Base-by-base conservation (phyloP, 2,329 filamentous ascomycete species). In the Cladosporium velox region DNA sequence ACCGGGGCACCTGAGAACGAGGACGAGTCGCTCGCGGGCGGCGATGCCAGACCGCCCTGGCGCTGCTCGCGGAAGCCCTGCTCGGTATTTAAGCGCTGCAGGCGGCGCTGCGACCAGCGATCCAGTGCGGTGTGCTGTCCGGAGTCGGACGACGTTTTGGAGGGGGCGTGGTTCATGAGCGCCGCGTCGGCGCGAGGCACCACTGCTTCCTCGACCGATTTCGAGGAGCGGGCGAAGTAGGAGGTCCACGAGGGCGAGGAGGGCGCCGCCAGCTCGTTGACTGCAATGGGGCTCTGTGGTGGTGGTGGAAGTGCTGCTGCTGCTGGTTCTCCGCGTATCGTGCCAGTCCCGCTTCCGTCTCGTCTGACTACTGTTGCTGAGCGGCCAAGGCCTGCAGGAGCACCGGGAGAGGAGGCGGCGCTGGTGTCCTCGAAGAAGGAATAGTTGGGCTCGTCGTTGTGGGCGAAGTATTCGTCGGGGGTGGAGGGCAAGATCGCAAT, bases 1-100 rank as follows among this genome's bases (percentile, higher is more conserved):
- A 64, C 51, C 61, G 47, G 55, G 57, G 60, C 64, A 69, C 68
- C 49, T 66, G 44, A 21, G 63, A 54, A 64, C 59, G 60, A 65
- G 41, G 47, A 35, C 26, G 69, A 66, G 38, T 71, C 68, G 67
- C 68, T 69, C 59, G 68, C 34, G 52, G 69, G 67, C 65, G 71
- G 69, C 11, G 66, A 72, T 24, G 68, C 64, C 49, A 75, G 66
- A 24, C 67, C 67, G 62, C 73, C 74, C 66, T 76, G 75, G 51
- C 76, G 71, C 70, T 77, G 75, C 69, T 77, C 76, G 55, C 76
- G 71, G 69, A 78, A 78, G 68, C 74, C 75, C 67, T 77, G 75
- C 74, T 78, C 76, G 65, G 76, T 78, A 65, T 77, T 77, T 66
- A 77, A 68, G 66, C 76, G 74, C 71, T 77, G 75, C 73, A 77